Percentiles rank a stretch among this genome's conserved stretches.
Evolutionary conservation across 2,329 filamentous ascomycete genomes (phyloP).

Genomic region (Fusarium sp.): DNA sequence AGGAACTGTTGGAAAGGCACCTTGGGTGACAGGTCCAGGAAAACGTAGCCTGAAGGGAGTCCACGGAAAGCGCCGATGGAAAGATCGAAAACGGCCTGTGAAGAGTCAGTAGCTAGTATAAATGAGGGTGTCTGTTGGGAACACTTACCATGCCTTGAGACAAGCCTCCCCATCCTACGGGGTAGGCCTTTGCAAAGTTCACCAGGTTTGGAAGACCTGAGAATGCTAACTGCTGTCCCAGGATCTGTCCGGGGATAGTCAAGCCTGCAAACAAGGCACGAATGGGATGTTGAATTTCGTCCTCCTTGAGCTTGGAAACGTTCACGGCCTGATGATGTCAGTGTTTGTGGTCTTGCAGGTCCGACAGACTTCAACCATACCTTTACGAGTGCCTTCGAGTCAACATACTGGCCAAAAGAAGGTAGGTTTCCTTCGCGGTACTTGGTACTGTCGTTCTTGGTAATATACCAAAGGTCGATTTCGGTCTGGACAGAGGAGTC

Average conservation of each 20-base stretch:
- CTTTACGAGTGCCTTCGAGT: neutral
- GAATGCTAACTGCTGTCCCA: conserved; percentile 26
- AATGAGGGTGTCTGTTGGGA: neutral
- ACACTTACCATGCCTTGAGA: conserved; percentile 38
- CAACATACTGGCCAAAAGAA: neutral
- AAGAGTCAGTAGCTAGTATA: neutral
- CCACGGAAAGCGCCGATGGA: conserved; percentile 23
- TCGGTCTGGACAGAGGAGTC: neutral
- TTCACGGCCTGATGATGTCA: conserved; percentile 7
- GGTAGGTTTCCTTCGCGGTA: neutral
- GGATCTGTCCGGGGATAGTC: conserved; percentile 13
- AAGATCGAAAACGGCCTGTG: conserved; percentile 45
- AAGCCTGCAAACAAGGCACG: conserved; percentile 14
- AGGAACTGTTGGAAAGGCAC: conserved; percentile 35
- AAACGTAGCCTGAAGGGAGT: conserved; percentile 34
- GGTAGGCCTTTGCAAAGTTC: conserved; percentile 36
- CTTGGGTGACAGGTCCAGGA: conserved; percentile 42
- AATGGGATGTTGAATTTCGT: neutral
- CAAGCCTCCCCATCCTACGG: conserved; percentile 38
- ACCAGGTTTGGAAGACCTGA: conserved; percentile 40
- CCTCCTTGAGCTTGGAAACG: neutral
- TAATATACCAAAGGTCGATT: neutral
- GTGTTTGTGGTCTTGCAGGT: neutral
- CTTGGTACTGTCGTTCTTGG: neutral
- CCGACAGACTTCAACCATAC: neutral